Base-by-base conservation (phyloP, 352 stramenopile genomes). In the Phytophthora hibernalis region DNA sequence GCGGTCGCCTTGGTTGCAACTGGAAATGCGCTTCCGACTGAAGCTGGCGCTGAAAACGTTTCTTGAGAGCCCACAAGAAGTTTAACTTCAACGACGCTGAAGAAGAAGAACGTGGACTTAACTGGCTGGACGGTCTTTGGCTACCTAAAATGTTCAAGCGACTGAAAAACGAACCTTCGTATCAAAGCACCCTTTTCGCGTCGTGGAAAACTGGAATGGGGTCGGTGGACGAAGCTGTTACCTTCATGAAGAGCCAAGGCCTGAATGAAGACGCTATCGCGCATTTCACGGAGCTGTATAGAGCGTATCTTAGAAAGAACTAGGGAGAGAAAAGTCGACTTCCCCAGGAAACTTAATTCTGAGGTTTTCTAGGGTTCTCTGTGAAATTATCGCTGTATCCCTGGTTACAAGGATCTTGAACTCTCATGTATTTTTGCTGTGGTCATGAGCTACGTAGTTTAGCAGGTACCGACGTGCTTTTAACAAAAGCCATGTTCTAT, bases 21-120 rank as follows among this genome's bases (percentile, higher is more conserved):
- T 59, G 20, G 8, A 21, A 49, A 49, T 15, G 35, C 51, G 15
- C 11, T 18, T 1, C 2, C 40, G 12, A 24, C 21, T n/a, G 42
- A 61, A 44, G 8, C 24, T 1, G n/a, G 38, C n/a, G 11, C 26
- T 53, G 18, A 20, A 47, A 45, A 8, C 8, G 28, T 15, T 35
- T 15, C 2, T 13, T 61, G 5, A 15, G 54, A 16, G 20, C 42
- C 30, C 5, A 9, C 31, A 38, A 13, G 10, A 38, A 8, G 3
- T 18, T 31, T n/a, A 16, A 42, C 7, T 15, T 33, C 18, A 20
- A 30, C 18, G 30, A 54, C 13, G 2, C 13, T 11, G 6, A 37
- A 40, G 30, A 62, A 12, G 43, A 62, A 31, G 43, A 62, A 38
- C 54, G 54, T 45, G 52, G 33, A 3, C 45, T 62, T 48, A 15